phyloP scores from a whole-genome alignment of 352 stramenopile species.

The Pythium rhizo-oryzae region DNA sequence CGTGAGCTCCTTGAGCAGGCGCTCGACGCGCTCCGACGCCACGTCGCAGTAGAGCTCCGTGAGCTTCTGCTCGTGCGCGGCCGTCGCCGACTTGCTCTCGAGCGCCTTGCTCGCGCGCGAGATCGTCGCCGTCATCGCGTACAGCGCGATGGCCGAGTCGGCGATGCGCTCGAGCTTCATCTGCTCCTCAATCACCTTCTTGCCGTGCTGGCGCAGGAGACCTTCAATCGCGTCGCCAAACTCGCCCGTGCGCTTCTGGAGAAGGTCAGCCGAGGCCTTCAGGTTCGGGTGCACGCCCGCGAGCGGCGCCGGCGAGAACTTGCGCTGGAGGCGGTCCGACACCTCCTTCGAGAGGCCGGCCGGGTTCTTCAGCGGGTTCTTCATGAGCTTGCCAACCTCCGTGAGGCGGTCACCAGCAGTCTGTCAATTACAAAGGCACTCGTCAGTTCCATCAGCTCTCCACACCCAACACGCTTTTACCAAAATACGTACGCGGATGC shows the following conservation, averaged over 20 bases:
- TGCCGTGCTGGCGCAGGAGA: conserved; percentile 85
- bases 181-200: conserved; percentile 89
- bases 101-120: conserved; percentile 77
- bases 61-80: conserved; percentile 76
- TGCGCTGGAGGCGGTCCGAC: conserved; percentile 79
- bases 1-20: conserved; percentile 65
- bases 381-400: conserved; percentile 68
- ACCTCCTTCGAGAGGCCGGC: conserved; percentile 70
- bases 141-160: conserved; percentile 81
- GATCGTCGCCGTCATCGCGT: conserved; percentile 88
- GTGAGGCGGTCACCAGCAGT: conserved; percentile 82
- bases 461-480: not conserved
- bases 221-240: conserved; percentile 81
- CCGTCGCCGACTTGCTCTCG: conserved; percentile 47
- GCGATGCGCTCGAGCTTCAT: conserved; percentile 87
- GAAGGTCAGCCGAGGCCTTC: conserved; percentile 49
- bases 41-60: conserved; percentile 82
- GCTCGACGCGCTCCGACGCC: conserved; percentile 67
- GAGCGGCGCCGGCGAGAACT: conserved; percentile 69
- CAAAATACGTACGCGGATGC: conserved; percentile 60
- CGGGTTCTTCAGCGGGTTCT: conserved; percentile 84
- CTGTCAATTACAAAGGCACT: conserved; percentile 31
- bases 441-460: not conserved
- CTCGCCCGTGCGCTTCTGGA: conserved; percentile 71
- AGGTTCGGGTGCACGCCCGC: conserved; percentile 75